These are phyloP conservation scores for Fusarium dimerum DNA, from an alignment of 2,329 filamentous ascomycete species.

Conservation along the genomic window DNA sequence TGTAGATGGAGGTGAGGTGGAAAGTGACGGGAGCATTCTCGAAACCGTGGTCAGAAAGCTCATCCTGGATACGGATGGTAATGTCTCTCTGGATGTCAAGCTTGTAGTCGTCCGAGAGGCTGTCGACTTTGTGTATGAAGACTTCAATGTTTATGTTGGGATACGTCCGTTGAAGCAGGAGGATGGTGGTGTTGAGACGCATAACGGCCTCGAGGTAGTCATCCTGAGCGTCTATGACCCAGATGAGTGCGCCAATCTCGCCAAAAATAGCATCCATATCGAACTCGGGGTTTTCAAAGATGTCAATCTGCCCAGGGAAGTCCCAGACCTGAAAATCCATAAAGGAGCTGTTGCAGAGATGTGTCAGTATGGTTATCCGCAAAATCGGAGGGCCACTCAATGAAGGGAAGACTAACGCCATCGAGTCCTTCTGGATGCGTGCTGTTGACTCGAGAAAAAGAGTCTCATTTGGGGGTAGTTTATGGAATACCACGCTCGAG, in stretches of 20 bases:
- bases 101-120: slow-evolving; percentile 95
- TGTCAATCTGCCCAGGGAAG: slow-evolving; percentile 89
- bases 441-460: slow-evolving; percentile 95
- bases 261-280: slow-evolving; percentile 94
- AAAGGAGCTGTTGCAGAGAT: slow-evolving; percentile 68
- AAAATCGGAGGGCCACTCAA: background rate
- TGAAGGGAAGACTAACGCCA: slow-evolving; percentile 67
- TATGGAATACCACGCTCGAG: slow-evolving; percentile 98
- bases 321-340: slow-evolving; percentile 99
- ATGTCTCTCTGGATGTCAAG: slow-evolving; percentile 96
- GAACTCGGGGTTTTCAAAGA: slow-evolving; percentile 83
- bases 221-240: slow-evolving; percentile 98
- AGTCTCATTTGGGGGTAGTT: slow-evolving; percentile 93
- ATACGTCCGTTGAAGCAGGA: slow-evolving; percentile 84
- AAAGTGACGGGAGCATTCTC: slow-evolving; percentile 94
- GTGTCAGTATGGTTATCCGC: slow-evolving; percentile 5
- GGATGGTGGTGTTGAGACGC: slow-evolving; percentile 83
- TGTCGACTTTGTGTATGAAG: slow-evolving; percentile 98
- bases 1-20: slow-evolving; percentile 96
- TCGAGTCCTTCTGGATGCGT: slow-evolving; percentile 89
- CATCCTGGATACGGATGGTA: slow-evolving; percentile 93
- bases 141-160: slow-evolving; percentile 96
- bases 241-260: slow-evolving; percentile 91
- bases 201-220: slow-evolving; percentile 93
- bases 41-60: slow-evolving; percentile 88